Evolutionary conservation across 495 filamentous ascomycete species (phyloP).

Genomic region (Hypoxylon fragiforme): DNA sequence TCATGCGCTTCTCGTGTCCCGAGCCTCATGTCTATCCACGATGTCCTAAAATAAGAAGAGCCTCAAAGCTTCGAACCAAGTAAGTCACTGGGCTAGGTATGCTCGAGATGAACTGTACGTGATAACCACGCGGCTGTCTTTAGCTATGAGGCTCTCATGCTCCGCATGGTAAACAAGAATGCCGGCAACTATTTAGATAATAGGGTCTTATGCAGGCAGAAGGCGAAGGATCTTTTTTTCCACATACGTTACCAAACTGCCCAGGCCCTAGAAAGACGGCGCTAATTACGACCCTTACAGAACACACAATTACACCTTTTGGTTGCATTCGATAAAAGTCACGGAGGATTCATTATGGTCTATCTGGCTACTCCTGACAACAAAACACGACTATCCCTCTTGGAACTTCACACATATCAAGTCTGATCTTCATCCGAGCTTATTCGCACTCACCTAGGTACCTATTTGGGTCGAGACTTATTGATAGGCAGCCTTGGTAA

Average conservation of each 20-base stretch:
- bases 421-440: no score
- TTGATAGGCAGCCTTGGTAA: no score
- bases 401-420: no score
- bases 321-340: constrained; percentile 28
- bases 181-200: constrained; percentile 14
- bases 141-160: constrained; percentile 5
- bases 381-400: constrained; percentile 19
- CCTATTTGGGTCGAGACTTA: no score
- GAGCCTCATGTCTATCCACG: constrained; percentile 2
- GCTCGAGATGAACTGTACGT: no score
- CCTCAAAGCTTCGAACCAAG: constrained; percentile 23
- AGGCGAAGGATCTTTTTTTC: constrained; percentile 27
- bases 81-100: no score
- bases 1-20: constrained; percentile 14
- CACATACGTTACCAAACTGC: no score
- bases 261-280: constrained; percentile 15
- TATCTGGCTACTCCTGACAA: constrained; percentile 13
- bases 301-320: constrained; percentile 16
- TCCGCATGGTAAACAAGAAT: constrained; percentile 6
- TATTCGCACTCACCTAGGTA: no score
- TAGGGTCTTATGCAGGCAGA: constrained; percentile 24
- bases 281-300: constrained; percentile 26
- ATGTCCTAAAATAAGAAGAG: constrained; percentile 11
- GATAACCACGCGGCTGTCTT: no score
- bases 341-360: constrained; percentile 16